phyloP scores from a whole-genome alignment of 129 eudicot species.

The Ambrosia trifida region DNA sequence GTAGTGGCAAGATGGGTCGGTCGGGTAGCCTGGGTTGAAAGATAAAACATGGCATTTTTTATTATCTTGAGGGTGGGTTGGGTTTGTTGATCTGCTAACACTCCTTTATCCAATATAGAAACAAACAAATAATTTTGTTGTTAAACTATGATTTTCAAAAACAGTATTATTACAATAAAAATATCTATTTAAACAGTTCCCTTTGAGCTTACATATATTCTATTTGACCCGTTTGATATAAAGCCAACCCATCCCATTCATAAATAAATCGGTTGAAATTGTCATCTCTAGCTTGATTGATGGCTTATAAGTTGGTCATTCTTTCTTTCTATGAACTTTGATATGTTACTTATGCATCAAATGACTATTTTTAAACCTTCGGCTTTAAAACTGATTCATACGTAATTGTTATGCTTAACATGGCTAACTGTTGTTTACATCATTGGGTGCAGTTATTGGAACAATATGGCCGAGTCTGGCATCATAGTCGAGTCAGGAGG shows the following conservation, averaged over 20 bases:
- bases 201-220: neutral
- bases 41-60: neutral
- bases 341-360: neutral
- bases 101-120: neutral
- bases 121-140: neutral
- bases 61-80: neutral
- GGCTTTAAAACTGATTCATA: neutral
- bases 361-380: neutral
- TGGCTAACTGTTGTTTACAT: neutral
- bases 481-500: conserved; percentile 86
- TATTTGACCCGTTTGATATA: neutral
- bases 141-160: neutral
- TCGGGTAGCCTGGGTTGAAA: neutral
- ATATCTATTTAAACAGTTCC: neutral
- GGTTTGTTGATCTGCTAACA: neutral
- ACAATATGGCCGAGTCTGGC: conserved; percentile 71
- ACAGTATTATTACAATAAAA: neutral
- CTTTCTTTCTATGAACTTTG: neutral
- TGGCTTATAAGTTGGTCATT: neutral
- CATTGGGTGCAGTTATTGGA: conserved; percentile 69
- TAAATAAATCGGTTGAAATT: neutral
- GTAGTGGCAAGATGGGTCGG: neutral
- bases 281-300: neutral
- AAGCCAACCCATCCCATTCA: neutral
- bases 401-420: conserved; percentile 1